A percentile compares a stretch with the other conserved stretches of the same genome.
phyloP scores from a whole-genome alignment of 2,329 filamentous ascomycete species.

The Trichoderma atrobrunneum region DNA sequence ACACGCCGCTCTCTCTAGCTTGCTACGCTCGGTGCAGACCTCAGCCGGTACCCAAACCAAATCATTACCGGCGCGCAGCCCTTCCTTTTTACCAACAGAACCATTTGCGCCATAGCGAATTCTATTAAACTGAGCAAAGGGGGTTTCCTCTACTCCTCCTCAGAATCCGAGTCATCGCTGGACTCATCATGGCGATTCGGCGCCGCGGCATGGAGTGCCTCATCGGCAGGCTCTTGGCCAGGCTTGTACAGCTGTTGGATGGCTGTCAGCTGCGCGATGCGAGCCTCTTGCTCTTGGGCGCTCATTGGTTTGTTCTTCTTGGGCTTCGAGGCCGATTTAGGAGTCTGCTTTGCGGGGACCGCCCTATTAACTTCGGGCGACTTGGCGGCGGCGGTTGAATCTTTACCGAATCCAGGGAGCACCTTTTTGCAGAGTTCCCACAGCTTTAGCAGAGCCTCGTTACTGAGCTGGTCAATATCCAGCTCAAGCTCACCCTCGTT shows the following conservation, averaged over 20 bases:
- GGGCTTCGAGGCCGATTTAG: conserved; percentile 46
- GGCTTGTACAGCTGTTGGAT: conserved; percentile 46
- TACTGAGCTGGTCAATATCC: conserved; percentile 57
- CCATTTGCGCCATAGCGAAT: not conserved
- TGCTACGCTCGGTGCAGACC: not conserved
- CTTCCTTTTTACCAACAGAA: not conserved
- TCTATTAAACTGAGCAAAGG: not conserved
- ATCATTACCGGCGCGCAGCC: not conserved
- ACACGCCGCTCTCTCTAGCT: not conserved
- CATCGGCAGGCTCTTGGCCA: conserved; percentile 34
- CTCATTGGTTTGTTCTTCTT: conserved; percentile 77
- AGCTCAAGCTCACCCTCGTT: conserved; percentile 58
- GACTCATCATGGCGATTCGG: conserved; percentile 32
- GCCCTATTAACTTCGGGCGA: conserved; percentile 33
- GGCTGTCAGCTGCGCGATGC: conserved; percentile 58
- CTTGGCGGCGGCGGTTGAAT: conserved; percentile 27
- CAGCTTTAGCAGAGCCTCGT: conserved; percentile 53
- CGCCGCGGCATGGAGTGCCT: conserved; percentile 28
- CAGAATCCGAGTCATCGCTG: conserved; percentile 47
- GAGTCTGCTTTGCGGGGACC: conserved; percentile 30
- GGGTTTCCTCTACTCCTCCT: conserved; percentile 40
- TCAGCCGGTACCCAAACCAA: not conserved
- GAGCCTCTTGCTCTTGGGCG: conserved; percentile 64
- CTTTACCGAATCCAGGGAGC: conserved; percentile 41
- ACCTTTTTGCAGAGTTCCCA: conserved; percentile 46